phyloP scores from a whole-genome alignment of 208 protist genomes.

The Wallacemonas rigidus region DNA sequence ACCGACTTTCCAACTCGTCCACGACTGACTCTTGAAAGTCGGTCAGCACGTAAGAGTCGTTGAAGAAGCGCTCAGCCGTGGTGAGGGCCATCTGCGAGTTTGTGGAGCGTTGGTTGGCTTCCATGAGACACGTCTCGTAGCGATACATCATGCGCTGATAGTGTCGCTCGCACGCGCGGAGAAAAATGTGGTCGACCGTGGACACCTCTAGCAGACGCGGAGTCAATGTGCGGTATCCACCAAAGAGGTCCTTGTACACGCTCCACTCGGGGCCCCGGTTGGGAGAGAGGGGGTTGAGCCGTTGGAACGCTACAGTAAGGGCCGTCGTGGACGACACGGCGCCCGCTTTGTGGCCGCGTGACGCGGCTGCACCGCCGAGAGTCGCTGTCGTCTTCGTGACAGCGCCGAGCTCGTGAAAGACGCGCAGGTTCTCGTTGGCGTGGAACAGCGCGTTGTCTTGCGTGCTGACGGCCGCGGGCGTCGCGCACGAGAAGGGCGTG shows the following conservation, averaged over 20 bases:
- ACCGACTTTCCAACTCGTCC: constrained; percentile 84
- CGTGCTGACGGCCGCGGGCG: background rate
- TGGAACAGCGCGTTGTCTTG: constrained; percentile 31
- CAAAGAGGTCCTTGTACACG: constrained; percentile 78
- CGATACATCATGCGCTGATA: constrained; percentile 77
- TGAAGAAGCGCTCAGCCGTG: constrained; percentile 81
- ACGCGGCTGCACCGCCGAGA: constrained; percentile 1
- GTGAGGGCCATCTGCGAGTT: constrained; percentile 70
- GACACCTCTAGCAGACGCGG: constrained; percentile 84
- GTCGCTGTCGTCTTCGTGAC: constrained; percentile 27
- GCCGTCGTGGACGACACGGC: constrained; percentile 77
- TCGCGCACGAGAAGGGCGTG: constrained; percentile 25
- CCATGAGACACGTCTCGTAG: constrained; percentile 62
- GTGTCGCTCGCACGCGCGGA: constrained; percentile 74
- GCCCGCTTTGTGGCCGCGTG: constrained; percentile 33
- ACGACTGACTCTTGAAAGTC: constrained; percentile 89
- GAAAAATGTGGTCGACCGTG: constrained; percentile 83
- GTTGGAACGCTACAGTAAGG: constrained; percentile 64
- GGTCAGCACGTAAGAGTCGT: constrained; percentile 73
- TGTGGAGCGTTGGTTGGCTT: constrained; percentile 59
- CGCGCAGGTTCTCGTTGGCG: constrained; percentile 45
- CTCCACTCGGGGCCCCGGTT: constrained; percentile 87
- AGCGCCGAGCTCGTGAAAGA: constrained; percentile 66
- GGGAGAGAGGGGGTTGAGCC: constrained; percentile 82
- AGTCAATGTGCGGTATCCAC: constrained; percentile 70